Evolutionary conservation across 805 yeast species (phyloP).

Genomic region (Kodamaea nitidulidarum): DNA sequence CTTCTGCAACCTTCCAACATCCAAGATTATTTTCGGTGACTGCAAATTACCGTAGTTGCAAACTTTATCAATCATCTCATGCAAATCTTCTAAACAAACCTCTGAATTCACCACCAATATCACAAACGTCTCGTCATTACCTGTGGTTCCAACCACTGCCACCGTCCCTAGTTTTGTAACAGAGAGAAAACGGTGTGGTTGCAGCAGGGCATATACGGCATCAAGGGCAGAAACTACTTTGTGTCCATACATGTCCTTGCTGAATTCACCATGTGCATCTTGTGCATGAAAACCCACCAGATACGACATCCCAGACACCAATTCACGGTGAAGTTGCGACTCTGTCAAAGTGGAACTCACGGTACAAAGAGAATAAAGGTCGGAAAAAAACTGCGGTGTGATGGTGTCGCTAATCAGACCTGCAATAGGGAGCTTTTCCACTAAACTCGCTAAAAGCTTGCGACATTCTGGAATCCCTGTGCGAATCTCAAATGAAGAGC

Average conservation of each 20-base stretch:
- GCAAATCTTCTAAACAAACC: constrained; percentile 14
- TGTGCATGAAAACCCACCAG: constrained; percentile 44
- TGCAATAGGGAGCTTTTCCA: constrained; percentile 42
- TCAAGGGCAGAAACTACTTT: constrained; percentile 39
- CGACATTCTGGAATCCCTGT: constrained; percentile 42
- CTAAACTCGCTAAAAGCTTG: constrained; percentile 35
- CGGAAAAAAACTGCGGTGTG: constrained; percentile 49
- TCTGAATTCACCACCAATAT: constrained; percentile 26
- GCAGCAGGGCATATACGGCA: constrained; percentile 42
- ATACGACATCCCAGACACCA: constrained; percentile 48
- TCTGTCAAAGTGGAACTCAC: constrained; percentile 43
- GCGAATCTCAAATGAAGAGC: constrained; percentile 30
- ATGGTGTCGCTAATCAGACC: constrained; percentile 46
- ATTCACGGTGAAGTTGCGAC: constrained; percentile 48
- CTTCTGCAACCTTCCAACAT: constrained; percentile 23
- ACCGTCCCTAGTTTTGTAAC: constrained; percentile 47
- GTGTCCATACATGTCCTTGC: constrained; percentile 24
- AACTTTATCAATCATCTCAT: constrained; percentile 12
- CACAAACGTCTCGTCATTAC: constrained; percentile 48
- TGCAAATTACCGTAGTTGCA: constrained; percentile 5
- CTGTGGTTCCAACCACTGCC: constrained; percentile 46
- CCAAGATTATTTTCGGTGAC: constrained; percentile 24
- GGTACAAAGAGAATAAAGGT: constrained; percentile 42
- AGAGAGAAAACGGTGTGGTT: constrained; percentile 46
- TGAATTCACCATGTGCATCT: constrained; percentile 17